These are phyloP conservation scores for Termitomyces bulborhizus DNA, from an alignment of 768 basidiomycete species.

Conservation along the genomic window DNA sequence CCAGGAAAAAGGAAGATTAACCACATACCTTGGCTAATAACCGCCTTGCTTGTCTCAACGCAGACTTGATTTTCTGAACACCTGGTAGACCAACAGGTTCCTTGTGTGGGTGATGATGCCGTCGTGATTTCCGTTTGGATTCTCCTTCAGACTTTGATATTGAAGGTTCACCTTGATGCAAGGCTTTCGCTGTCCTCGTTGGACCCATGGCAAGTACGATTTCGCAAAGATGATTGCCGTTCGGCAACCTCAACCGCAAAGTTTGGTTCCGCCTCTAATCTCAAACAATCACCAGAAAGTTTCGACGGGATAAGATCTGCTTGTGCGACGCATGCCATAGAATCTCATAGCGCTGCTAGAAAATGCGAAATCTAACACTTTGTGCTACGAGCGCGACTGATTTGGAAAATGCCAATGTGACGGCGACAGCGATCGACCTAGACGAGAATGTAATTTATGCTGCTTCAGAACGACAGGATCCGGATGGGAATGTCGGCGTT, in stretches of 20 bases:
- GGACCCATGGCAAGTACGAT: conserved; percentile 14
- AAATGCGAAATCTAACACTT: conserved; percentile 56
- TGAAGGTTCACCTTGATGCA: conserved; percentile 8
- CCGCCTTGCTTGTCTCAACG: conserved; percentile 76
- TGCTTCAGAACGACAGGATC: conserved; percentile 42
- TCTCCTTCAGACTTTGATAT: conserved; percentile 12
- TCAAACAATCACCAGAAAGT: conserved; percentile 15
- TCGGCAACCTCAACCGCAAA: conserved; percentile 3
- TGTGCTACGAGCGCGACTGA: conserved; percentile 21
- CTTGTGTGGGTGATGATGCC: conserved; percentile 17
- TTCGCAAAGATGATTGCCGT: conserved; percentile 4
- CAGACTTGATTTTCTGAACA: conserved; percentile 81
- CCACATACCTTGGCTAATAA: conserved; percentile 68
- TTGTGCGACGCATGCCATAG: conserved; percentile 3
- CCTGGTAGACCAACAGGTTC: conserved; percentile 44
- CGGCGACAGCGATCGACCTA: conserved; percentile 50
- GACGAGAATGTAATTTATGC: conserved; percentile 58
- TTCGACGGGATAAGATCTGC: conserved; percentile 8
- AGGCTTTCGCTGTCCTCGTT: conserved; percentile 10
- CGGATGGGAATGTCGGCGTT: conserved; percentile 47
- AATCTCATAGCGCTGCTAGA: conserved; percentile 4
- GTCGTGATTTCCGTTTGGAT: conserved; percentile 20
- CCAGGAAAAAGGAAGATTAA: not conserved
- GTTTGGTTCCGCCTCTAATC: conserved; percentile 3
- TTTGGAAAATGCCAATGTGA: conserved; percentile 30